Evolutionary conservation across 306 rosid genomes (phyloP).

Genomic region (Quercus mongolica): DNA sequence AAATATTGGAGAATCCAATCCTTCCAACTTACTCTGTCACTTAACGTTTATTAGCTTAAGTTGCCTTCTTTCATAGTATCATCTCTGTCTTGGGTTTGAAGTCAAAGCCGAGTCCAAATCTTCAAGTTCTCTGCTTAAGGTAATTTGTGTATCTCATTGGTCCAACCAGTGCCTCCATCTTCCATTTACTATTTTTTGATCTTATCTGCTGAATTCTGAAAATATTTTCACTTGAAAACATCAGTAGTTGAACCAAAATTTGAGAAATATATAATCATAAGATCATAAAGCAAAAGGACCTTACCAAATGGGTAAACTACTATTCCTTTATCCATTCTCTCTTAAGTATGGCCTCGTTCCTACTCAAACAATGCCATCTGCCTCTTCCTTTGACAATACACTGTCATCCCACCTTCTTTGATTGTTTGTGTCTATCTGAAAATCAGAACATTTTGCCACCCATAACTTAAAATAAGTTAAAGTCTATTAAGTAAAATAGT

Average conservation of each 20-base stretch:
- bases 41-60: conserved; percentile 35
- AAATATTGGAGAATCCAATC: conserved; percentile 45
- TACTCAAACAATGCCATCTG: conserved; percentile 49
- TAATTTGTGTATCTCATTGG: conserved; percentile 90
- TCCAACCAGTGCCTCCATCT: conserved; percentile 97
- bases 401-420: conserved; percentile 75
- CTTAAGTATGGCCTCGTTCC: conserved; percentile 59
- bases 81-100: conserved; percentile 25
- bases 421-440: conserved; percentile 68
- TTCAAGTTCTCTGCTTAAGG: conserved; percentile 83
- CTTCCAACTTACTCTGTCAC: conserved; percentile 32
- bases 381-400: conserved; percentile 60
- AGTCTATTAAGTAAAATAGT: neutral
- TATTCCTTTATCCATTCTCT: conserved; percentile 72
- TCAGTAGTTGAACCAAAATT: conserved; percentile 15
- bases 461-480: neutral
- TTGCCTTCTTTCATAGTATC: conserved; percentile 23
- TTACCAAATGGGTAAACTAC: conserved; percentile 49
- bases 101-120: conserved; percentile 64
- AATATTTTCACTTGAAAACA: neutral
- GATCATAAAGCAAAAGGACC: too few relatives aligned
- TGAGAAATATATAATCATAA: neutral
- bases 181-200: conserved; percentile 63
- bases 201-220: conserved; percentile 64
- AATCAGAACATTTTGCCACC: neutral